phyloP scores from a whole-genome alignment of 768 basidiomycete species.

The Boletus pseudopeckii region DNA sequence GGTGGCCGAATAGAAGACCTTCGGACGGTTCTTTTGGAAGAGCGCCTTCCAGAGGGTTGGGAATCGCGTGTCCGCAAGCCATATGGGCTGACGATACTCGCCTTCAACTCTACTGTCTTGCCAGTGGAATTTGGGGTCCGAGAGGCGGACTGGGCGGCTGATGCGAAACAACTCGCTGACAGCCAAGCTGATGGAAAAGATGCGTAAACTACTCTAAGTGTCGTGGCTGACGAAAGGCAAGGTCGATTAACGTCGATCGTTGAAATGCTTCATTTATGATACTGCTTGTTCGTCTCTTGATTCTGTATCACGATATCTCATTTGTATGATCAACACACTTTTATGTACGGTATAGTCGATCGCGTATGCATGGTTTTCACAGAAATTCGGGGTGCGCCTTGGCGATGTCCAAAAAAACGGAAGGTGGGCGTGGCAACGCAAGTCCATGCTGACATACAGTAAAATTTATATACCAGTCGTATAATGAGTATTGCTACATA shows the following conservation, averaged over 20 bases:
- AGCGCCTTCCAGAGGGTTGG: constrained; percentile 71
- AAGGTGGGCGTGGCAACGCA: no score
- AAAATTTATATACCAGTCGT: background rate
- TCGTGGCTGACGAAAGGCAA: background rate
- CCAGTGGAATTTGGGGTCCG: constrained; percentile 23
- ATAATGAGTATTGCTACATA: background rate
- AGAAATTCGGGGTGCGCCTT: no score
- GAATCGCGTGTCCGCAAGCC: constrained; percentile 54
- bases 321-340: background rate
- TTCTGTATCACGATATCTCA: background rate
- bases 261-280: background rate
- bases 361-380: background rate
- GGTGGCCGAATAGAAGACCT: constrained; percentile 62
- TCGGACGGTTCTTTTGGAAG: constrained; percentile 54
- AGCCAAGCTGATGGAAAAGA: no score
- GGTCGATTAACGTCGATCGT: background rate
- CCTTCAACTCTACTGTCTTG: constrained; percentile 45
- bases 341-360: background rate
- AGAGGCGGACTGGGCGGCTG: constrained; percentile 20
- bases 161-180: background rate
- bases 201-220: background rate
- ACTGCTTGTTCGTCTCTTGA: background rate
- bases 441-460: no score
- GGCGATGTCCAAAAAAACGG: no score
- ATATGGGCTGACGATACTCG: constrained; percentile 55